Evolutionary conservation across 2,329 filamentous ascomycete genomes (phyloP).

Genomic region (Tympanopsis confertula): DNA sequence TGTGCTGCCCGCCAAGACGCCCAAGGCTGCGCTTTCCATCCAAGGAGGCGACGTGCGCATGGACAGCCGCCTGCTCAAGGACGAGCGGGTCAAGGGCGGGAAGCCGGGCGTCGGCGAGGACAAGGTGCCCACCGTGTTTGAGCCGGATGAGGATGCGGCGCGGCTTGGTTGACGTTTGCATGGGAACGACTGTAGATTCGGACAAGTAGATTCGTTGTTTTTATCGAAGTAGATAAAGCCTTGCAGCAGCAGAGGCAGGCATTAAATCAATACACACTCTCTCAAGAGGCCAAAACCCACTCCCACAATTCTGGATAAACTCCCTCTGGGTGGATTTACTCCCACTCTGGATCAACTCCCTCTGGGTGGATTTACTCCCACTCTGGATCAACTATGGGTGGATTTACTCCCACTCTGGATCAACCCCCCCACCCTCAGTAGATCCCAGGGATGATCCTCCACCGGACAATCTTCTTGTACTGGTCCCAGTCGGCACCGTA

Average conservation of each 20-base stretch:
- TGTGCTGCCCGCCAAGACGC: constrained; percentile 76
- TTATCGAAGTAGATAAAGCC: too few relatives aligned
- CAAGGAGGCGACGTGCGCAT: constrained; percentile 84
- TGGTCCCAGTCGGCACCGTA: constrained; percentile 87
- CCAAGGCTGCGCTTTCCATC: constrained; percentile 71
- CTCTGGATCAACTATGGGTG: too few relatives aligned
- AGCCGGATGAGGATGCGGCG: constrained; percentile 64
- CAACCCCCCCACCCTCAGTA: constrained; percentile 61
- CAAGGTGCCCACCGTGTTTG: constrained; percentile 53
- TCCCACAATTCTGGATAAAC: too few relatives aligned
- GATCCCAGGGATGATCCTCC: constrained; percentile 71
- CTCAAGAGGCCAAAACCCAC: too few relatives aligned
- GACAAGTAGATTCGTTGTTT: too few relatives aligned
- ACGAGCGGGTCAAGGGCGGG: constrained; percentile 61
- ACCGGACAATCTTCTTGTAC: constrained; percentile 75
- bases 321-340: too few relatives aligned
- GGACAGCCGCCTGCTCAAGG: constrained; percentile 83
- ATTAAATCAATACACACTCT: too few relatives aligned
- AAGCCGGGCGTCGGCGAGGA: constrained; percentile 41
- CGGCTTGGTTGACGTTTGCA: constrained; percentile 51
- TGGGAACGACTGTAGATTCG: constrained; percentile 13
- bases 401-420: too few relatives aligned
- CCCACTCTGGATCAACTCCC: too few relatives aligned
- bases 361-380: too few relatives aligned
- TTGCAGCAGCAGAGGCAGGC: too few relatives aligned